phyloP scores from a whole-genome alignment of 106 monocot species.

The Dioscorea dumetorum region DNA sequence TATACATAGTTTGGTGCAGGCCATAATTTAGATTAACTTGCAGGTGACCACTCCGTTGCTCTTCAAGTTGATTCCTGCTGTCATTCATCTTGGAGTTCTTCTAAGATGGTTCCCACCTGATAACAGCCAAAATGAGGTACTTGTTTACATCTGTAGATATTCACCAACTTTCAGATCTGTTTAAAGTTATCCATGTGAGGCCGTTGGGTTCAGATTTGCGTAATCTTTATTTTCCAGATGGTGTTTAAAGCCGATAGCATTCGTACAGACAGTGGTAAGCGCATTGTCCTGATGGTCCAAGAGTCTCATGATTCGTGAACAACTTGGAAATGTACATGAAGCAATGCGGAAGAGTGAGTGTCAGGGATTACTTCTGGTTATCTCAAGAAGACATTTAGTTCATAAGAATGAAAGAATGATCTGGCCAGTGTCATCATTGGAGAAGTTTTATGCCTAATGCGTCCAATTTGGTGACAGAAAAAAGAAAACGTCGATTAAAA shows the following conservation, averaged over 20 bases:
- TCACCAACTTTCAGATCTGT: not conserved
- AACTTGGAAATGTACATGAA: slow-evolving; percentile 5
- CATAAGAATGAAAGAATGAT: not conserved
- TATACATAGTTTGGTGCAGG: no score
- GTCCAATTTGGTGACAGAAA: no score
- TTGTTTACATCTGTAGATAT: not conserved
- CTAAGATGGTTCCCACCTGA: slow-evolving; percentile 40
- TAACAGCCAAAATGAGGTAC: slow-evolving; percentile 28
- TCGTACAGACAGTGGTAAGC: slow-evolving; percentile 48
- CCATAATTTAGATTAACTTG: not conserved
- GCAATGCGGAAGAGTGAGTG: slow-evolving; percentile 16
- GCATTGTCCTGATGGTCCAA: slow-evolving; percentile 57
- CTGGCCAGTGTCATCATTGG: not conserved
- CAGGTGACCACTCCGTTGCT: slow-evolving; percentile 47
- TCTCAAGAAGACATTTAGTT: not conserved
- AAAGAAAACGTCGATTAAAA: no score
- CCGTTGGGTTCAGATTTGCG: not conserved
- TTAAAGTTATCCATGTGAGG: not conserved
- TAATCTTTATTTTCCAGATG: slow-evolving; percentile 4
- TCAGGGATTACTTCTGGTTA: not conserved
- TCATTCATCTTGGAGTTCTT: slow-evolving; percentile 41
- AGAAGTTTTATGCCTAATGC: no score
- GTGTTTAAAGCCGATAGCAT: slow-evolving; percentile 39
- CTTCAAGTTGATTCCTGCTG: slow-evolving; percentile 46
- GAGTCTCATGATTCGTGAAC: slow-evolving; percentile 58